Percentiles rank a stretch among this genome's conserved stretches.
phyloP scores from a whole-genome alignment of 169 alveolate species.

The Plasmodium falciparum region DNA sequence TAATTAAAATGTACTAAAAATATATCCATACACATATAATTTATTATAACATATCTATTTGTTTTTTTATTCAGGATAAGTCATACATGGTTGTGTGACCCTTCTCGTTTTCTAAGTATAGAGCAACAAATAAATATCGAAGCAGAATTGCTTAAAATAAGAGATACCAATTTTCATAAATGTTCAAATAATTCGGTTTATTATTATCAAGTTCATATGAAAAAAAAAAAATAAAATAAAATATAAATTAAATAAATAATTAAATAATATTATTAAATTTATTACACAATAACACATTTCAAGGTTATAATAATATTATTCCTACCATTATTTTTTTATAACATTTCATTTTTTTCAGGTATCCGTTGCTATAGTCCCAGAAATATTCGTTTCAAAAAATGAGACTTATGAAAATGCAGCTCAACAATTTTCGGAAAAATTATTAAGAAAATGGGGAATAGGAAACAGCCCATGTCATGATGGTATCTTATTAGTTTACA shows the following conservation, averaged over 20 bases:
- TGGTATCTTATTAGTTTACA: slow-evolving; percentile 70
- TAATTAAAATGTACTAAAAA: background rate
- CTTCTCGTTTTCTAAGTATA: slow-evolving; percentile 28
- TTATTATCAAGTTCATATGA: slow-evolving; percentile 45
- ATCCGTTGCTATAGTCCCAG: slow-evolving; percentile 60
- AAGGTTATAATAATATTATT: too few relatives aligned
- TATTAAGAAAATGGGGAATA: slow-evolving; percentile 77
- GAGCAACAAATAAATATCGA: slow-evolving; percentile 60
- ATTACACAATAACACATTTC: too few relatives aligned
- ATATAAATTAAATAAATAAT: too few relatives aligned
- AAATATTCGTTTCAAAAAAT: slow-evolving; percentile 34
- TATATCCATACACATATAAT: slow-evolving; percentile 1
- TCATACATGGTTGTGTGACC: slow-evolving; percentile 75
- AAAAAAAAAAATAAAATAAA: too few relatives aligned
- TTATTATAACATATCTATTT: background rate
- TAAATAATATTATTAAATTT: background rate
- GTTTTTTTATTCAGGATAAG: slow-evolving; percentile 35
- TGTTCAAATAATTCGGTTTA: slow-evolving; percentile 23
- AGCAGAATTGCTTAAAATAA: slow-evolving; percentile 50
- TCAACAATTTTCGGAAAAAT: slow-evolving; percentile 26
- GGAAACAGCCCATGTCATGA: slow-evolving; percentile 74
- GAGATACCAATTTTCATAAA: slow-evolving; percentile 72
- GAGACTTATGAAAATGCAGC: slow-evolving; percentile 41
- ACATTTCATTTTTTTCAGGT: slow-evolving; percentile 21
- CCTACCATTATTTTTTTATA: too few relatives aligned